Conservation (phyloP, 2,329 filamentous ascomycete genomes). For the Colletotrichum cuscutae region DNA sequence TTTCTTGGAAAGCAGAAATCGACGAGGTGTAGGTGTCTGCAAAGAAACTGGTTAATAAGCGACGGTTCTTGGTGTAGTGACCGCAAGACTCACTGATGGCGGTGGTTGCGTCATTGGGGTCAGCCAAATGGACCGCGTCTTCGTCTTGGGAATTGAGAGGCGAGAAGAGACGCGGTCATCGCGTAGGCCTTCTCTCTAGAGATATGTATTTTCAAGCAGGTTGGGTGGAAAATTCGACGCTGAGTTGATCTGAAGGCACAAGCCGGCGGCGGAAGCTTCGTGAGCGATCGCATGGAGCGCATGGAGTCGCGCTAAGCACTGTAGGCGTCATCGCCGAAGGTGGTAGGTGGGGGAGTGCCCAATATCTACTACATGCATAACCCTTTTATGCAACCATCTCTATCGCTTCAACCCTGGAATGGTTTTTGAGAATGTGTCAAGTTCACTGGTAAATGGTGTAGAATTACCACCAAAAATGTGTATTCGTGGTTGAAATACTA, state of each 20-base stretch:
- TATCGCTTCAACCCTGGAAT: not conserved
- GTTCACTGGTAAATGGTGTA: no score
- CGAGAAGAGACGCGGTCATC: not conserved
- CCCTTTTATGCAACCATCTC: not conserved
- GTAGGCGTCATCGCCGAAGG: not conserved
- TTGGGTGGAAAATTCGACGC: not conserved
- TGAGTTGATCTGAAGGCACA: not conserved
- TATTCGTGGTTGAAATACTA: fast-evolving
- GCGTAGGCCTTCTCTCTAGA: not conserved
- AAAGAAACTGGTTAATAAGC: not conserved
- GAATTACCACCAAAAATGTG: no score
- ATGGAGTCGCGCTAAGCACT: constrained; percentile 1
- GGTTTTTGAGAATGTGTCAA: no score
- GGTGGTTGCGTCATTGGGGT: constrained; percentile 33
- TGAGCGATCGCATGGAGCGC: not conserved
- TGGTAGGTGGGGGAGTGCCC: not conserved
- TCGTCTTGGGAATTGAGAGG: not conserved
- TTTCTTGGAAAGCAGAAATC: constrained; percentile 50
- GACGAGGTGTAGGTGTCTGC: constrained; percentile 52
- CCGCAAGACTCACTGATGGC: constrained; percentile 14
- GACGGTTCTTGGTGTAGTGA: not conserved
- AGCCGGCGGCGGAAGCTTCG: not conserved
- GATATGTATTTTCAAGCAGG: not conserved
- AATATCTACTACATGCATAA: not conserved
- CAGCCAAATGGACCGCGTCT: constrained; percentile 29